Evolutionary conservation across 768 basidiomycete genomes (phyloP), one percentile per base, ranked within the genome.

Genomic region (Pulveroboletus sp.): DNA sequence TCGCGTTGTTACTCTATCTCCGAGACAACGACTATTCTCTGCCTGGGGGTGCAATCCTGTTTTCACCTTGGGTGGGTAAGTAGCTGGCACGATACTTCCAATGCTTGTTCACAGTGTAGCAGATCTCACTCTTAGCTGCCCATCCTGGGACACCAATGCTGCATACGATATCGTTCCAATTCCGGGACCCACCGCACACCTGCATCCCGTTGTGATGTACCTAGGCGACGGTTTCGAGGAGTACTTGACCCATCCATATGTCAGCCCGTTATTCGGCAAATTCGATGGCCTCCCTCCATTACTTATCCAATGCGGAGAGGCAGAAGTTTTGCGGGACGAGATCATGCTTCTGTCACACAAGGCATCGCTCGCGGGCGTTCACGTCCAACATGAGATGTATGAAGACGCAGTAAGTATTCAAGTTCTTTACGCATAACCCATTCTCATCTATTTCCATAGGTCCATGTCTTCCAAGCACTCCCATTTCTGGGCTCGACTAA

Each of bases 111-210:
- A 62, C 44, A 15, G 7, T 38, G 21, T 17, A 32, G 17, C 56
- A 90, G 92, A 95, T 67, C 71, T 99, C 54, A 97, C 96, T 0
- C 90, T 96, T 83, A 94, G 92, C 57, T 97, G 93, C 66, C 90
- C 93, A 49, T 95, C 93, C n/a, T 98, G 95, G 92, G 92, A 95
- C 28, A 89, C 87, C 49, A 97, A 97, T 66, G 83, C 86, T 26
- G 71, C 76, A n/a, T 93, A 76, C 66, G 92, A 93, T 65, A 83
- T 94, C 39, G 81, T 93, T 1, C 85, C 89, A 3, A 75, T 76
- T 42, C 89, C 89, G 5, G 71, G 76, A 17, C 72, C 73, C 1
- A 84, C 84, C 50, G 89, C 92, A 61, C 93, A 94, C 65, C 76
- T 97, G 62, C 89, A 98, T 64, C 95, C 95, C 1, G 86, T 99